Base-by-base conservation (phyloP, 441 rosid genomes). In the Gossypium trilobum region DNA sequence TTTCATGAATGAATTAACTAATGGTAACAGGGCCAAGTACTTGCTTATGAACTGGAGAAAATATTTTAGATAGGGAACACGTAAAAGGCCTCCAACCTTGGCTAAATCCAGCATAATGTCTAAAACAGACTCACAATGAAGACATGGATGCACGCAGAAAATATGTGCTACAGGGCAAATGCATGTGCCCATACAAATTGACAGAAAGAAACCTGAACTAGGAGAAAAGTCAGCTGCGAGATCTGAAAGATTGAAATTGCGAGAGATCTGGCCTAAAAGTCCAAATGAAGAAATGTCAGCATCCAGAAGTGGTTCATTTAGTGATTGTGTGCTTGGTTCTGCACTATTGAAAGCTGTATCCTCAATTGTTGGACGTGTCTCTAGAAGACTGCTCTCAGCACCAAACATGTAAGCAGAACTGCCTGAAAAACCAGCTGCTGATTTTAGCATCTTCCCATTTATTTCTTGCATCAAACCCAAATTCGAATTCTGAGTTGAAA, bases 201-300 rank as follows among this genome's bases (percentile, higher is more conserved):
- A 76, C 70, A 74, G 78, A 70, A 60, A 62, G 76, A 74, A 59
- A 95, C 98, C 98, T 86, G 98, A 87, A 83, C 91, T 88, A 77
- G 88, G 97, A 11, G 91, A 79, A 78, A 88, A 92, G 78, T 92
- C 93, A 6, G 96, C 95, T 2, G 98, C 79, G 77, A 95, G 78
- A 85, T 91, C 98, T 72, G 98, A 88, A 27, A 92, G 91, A 80
- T 97, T 95, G 85, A 95, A 89, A 82, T 71, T 88, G 65, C 87
- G 83, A 81, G 97, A 90, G 75, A 92, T 87, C 71, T 83, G 90
- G 77, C 87, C 86, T 83, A 95, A 77, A 78, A 85, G 82, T 73
- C 98, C 99, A 79, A 83, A 87, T 20, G 89, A 82, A 70, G 96
- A 80, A 74, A 82, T 70, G 75, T 89, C 97, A 50, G 87, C 86